Evolutionary conservation across 2,329 filamentous ascomycete species (phyloP).

Genomic region (Aureobasidium sp.): DNA sequence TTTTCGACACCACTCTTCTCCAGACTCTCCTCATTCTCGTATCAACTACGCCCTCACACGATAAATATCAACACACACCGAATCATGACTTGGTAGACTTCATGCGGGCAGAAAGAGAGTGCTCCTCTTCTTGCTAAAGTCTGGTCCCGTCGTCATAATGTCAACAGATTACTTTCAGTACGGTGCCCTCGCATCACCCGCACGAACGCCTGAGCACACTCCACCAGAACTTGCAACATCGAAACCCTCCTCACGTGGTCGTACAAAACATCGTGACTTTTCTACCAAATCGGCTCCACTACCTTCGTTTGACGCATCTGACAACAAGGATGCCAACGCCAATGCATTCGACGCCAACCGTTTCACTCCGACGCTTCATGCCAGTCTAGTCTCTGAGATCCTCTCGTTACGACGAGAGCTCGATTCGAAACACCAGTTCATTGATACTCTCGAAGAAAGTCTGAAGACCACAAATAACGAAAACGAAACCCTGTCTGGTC

Average conservation of each 20-base stretch:
- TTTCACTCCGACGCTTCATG: slow-evolving; percentile 92
- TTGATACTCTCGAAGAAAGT: slow-evolving; percentile 73
- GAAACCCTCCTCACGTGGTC: slow-evolving; percentile 54
- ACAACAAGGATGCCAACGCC: slow-evolving; percentile 54
- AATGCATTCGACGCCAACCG: slow-evolving; percentile 78
- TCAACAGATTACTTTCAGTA: slow-evolving; percentile 44
- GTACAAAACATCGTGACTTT: slow-evolving; percentile 50
- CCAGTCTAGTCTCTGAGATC: slow-evolving; percentile 91
- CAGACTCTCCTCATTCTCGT: not conserved
- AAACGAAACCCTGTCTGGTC: slow-evolving; percentile 61
- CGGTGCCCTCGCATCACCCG: slow-evolving; percentile 60
- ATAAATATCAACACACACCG: not conserved
- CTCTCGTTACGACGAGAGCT: slow-evolving; percentile 78
- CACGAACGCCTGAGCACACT: slow-evolving; percentile 64
- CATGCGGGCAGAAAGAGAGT: not conserved
- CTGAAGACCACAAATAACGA: slow-evolving; percentile 67
- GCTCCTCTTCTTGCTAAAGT: not conserved
- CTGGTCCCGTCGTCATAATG: slow-evolving; percentile 23
- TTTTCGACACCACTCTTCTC: not conserved
- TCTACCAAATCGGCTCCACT: slow-evolving; percentile 55
- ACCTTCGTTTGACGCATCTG: slow-evolving; percentile 40
- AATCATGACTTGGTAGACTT: not conserved
- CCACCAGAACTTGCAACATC: slow-evolving; percentile 47
- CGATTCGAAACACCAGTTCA: slow-evolving; percentile 79
- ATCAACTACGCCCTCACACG: not conserved